These are phyloP conservation scores for Leishmania braziliensis DNA, from an alignment of 208 protist genomes.

Conservation along the genomic window DNA sequence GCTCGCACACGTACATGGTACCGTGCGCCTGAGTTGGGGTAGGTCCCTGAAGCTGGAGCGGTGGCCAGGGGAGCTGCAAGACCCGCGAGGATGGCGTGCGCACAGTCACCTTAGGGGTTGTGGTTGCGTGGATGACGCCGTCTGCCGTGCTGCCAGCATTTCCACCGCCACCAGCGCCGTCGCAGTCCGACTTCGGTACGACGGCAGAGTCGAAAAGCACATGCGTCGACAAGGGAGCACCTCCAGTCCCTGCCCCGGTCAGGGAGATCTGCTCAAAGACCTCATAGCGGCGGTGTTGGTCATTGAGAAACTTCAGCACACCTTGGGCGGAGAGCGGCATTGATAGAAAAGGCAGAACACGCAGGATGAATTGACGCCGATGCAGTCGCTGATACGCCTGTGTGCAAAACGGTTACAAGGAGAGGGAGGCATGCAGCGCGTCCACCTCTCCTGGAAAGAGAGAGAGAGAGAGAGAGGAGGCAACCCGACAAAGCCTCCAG, in stretches of 20 bases:
- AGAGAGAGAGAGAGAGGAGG: not conserved
- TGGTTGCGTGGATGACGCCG: not conserved
- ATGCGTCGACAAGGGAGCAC: not conserved
- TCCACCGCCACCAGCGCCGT: not conserved
- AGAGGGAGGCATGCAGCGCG: not conserved
- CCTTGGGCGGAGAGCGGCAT: constrained; percentile 27
- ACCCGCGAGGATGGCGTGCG: not conserved
- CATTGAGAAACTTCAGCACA: constrained; percentile 16
- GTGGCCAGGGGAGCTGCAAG: not conserved
- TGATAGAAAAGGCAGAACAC: not conserved
- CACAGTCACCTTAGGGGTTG: constrained; percentile 1
- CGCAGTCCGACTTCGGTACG: not conserved
- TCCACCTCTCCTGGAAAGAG: not conserved
- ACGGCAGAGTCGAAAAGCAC: not conserved
- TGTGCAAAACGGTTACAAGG: not conserved
- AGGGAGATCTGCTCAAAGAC: constrained; percentile 30
- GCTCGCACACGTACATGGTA: constrained; percentile 23
- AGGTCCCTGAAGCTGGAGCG: not conserved
- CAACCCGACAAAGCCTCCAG: not conserved
- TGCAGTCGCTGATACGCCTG: not conserved
- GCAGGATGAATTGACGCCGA: not conserved
- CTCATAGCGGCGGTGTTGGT: constrained; percentile 7
- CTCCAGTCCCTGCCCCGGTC: not conserved
- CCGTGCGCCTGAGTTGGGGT: not conserved
- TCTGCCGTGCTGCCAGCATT: not conserved